These are phyloP conservation scores for Cercospora sesami DNA, from an alignment of 2,329 filamentous ascomycete species.

Conservation along the genomic window DNA sequence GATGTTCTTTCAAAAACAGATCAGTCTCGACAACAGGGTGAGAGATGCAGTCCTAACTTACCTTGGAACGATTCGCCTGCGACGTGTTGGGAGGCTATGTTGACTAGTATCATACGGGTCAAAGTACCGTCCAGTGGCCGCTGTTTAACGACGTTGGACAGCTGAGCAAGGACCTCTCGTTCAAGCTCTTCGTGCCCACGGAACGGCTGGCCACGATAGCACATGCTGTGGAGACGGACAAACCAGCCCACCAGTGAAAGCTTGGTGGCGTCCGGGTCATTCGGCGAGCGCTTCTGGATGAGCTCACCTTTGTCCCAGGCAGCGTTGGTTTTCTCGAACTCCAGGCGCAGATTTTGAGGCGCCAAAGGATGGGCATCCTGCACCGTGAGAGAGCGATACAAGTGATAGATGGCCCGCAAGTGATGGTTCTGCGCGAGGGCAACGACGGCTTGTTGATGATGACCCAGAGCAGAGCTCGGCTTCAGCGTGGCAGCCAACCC, in stretches of 20 bases:
- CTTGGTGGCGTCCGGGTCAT: constrained; percentile 55
- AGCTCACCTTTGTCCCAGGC: constrained; percentile 59
- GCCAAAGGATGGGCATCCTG: constrained; percentile 74
- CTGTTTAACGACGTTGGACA: constrained; percentile 71
- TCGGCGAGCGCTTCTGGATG: constrained; percentile 43
- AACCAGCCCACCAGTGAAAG: constrained; percentile 77
- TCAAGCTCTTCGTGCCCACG: constrained; percentile 77
- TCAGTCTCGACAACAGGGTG: constrained; percentile 5
- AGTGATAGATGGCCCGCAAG: constrained; percentile 81
- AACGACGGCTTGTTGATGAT: constrained; percentile 89
- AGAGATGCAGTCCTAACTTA: constrained; percentile 38
- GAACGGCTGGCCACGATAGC: constrained; percentile 75
- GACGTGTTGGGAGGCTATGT: constrained; percentile 78
- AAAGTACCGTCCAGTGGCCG: constrained; percentile 64
- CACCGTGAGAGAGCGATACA: constrained; percentile 79
- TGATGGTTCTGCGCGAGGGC: constrained; percentile 75
- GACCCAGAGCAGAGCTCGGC: constrained; percentile 75
- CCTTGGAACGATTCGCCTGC: constrained; percentile 62
- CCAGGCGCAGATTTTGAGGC: constrained; percentile 71
- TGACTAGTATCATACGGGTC: constrained; percentile 79
- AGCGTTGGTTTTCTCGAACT: constrained; percentile 67
- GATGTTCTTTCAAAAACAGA: not conserved
- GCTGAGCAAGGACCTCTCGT: constrained; percentile 76
- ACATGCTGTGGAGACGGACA: constrained; percentile 79
- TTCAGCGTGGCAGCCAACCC: constrained; percentile 74